Evolutionary conservation across 345 rosid genomes (phyloP), one percentile per base, ranked within the genome.

Genomic region (Iberis pinnata): DNA sequence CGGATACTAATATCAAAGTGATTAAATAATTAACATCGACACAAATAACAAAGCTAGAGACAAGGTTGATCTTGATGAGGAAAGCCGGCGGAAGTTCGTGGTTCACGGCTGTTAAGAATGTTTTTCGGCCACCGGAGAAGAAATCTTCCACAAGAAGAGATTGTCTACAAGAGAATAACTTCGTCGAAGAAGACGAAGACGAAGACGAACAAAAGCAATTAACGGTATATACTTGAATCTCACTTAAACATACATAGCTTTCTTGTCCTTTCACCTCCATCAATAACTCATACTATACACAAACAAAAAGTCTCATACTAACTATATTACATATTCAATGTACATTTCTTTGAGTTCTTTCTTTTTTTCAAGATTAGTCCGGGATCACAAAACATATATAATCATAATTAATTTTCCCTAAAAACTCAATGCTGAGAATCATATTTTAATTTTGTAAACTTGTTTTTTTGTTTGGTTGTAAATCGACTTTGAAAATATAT

Each of bases 31-130:
- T 43, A n/a, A 6, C 48, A 49, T 1, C 6, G 25, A 18, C 6
- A 40, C 7, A 8, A 27, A 40, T n/a, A 37, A 43, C 25, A 27
- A 1, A 27, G 8, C 5, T 5, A 9, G 32, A 7, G 32, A 27
- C 32, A n/a, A n/a, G n/a, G n/a, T n/a, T n/a, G n/a, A n/a, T n/a
- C n/a, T n/a, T n/a, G 32, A 75, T 76, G 84, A 80, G 82, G 60
- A 84, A 78, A 68, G 68, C 50, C 9, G 76, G 80, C 24, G 86
- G 86, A 19, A 82, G 69, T 71, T 80, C 92, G 6, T 86, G 95
- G 92, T 58, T 86, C 45, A 70, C 74, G 45, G 84, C 77, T 19
- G 82, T 86, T 18, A 83, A 78, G 76, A 78, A 78, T 41, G 92
- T 79, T 43, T 86, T 86, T 48, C 70, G 79, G 37, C 81, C 88